Conservation (phyloP, 495 filamentous ascomycete genomes). For the Hyaloscypha finlandica region DNA sequence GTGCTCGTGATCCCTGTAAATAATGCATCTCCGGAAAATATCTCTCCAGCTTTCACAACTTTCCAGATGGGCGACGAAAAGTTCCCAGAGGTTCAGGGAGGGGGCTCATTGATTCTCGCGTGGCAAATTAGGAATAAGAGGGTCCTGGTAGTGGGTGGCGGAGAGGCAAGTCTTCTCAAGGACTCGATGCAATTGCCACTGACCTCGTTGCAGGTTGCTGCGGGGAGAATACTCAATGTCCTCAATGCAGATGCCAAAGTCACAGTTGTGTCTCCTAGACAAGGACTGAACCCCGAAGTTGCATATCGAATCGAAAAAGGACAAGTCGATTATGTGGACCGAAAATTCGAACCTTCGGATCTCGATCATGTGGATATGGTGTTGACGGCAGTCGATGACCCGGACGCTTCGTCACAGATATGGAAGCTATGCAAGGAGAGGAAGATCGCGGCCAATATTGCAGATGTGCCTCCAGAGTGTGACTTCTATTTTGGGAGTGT, state of each 20-base stretch:
- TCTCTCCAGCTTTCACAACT: slow-evolving; percentile 9
- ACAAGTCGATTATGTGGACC: slow-evolving; percentile 76
- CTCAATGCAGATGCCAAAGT: slow-evolving; percentile 94
- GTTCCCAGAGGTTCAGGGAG: slow-evolving; percentile 81
- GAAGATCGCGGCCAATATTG: slow-evolving; percentile 89
- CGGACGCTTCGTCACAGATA: slow-evolving; percentile 78
- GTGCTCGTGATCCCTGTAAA: slow-evolving; percentile 4
- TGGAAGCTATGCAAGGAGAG: slow-evolving; percentile 89
- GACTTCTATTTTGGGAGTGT: slow-evolving; percentile 98
- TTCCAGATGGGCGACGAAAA: slow-evolving; percentile 34
- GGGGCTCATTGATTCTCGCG: slow-evolving; percentile 89
- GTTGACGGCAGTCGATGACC: slow-evolving; percentile 89
- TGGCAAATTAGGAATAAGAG: slow-evolving; percentile 88
- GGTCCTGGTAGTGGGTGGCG: slow-evolving; percentile 87
- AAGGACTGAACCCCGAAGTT: slow-evolving; percentile 86
- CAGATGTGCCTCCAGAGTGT: slow-evolving; percentile 94
- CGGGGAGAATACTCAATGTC: slow-evolving; percentile 86
- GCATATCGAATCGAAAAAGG: slow-evolving; percentile 71
- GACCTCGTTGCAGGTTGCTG: slow-evolving; percentile 70
- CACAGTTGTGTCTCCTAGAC: slow-evolving; percentile 76
- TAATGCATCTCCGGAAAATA: background rate
- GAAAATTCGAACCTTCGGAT: slow-evolving; percentile 78
- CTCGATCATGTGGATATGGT: slow-evolving; percentile 83
- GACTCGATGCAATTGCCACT: slow-evolving; percentile 26
- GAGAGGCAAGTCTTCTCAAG: slow-evolving; percentile 62